Evolutionary conservation across 805 yeast species (phyloP).

Genomic region (Nakazawaea wyomingensis): DNA sequence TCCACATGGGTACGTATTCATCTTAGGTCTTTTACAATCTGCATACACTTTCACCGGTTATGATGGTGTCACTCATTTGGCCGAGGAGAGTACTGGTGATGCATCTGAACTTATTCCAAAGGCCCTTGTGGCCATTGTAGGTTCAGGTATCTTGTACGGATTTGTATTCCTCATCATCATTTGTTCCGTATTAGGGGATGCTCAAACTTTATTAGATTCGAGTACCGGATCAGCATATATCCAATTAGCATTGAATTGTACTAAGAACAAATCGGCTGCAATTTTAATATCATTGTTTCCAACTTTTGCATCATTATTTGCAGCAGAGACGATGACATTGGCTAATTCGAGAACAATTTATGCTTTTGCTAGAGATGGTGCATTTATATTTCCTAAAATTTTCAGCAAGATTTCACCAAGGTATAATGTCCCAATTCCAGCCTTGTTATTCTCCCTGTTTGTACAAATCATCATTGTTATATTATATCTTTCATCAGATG

Average conservation of each 20-base stretch:
- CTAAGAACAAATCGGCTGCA: conserved; percentile 25
- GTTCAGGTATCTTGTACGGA: conserved; percentile 24
- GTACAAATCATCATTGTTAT: conserved; percentile 24
- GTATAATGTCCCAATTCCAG: conserved; percentile 26
- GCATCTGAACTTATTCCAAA: conserved; percentile 27
- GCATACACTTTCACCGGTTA: conserved; percentile 27
- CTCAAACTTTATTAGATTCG: conserved; percentile 16
- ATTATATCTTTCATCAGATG: conserved; percentile 25
- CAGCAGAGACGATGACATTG: conserved; percentile 25
- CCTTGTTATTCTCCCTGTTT: conserved; percentile 21
- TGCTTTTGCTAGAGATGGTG: conserved; percentile 31
- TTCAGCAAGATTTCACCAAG: conserved; percentile 22
- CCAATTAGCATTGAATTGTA: conserved; percentile 20
- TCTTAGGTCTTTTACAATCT: conserved; percentile 22
- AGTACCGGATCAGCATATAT: conserved; percentile 22
- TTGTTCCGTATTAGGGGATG: conserved; percentile 22
- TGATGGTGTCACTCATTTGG: conserved; percentile 30
- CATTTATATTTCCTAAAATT: conserved; percentile 26
- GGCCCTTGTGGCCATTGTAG: conserved; percentile 27
- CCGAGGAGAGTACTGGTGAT: conserved; percentile 27
- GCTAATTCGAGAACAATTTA: conserved; percentile 28
- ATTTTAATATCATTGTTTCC: conserved; percentile 21
- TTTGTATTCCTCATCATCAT: conserved; percentile 28
- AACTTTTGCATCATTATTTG: conserved; percentile 20
- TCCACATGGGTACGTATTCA: conserved; percentile 22